phyloP scores from a whole-genome alignment of 192 early-diverging fungal species.

The Coemansia umbellata region DNA sequence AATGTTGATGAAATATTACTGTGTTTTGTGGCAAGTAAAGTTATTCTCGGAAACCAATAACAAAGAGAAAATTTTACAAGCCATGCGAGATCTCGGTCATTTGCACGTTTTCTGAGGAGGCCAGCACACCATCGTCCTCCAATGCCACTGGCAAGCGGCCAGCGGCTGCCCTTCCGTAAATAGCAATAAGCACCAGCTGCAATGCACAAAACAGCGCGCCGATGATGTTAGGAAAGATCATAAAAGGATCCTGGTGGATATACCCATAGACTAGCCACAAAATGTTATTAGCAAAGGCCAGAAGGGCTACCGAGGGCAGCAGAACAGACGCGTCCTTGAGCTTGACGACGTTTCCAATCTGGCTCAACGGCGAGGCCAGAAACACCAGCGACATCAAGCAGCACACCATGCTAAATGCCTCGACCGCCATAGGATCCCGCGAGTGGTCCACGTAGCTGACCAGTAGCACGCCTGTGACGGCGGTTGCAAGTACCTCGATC shows the following conservation, averaged over 20 bases:
- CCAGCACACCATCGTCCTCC: not conserved
- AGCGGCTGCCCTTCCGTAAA: slow-evolving; percentile 28
- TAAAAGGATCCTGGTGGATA: slow-evolving; percentile 25
- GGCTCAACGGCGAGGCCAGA: slow-evolving; percentile 34
- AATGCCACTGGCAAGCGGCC: slow-evolving; percentile 1
- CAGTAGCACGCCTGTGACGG: not conserved
- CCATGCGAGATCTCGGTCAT: slow-evolving; percentile 6
- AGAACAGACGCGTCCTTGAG: slow-evolving; percentile 32
- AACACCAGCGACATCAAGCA: slow-evolving; percentile 34
- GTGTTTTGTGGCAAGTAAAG: no score
- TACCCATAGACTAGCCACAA: slow-evolving; percentile 34
- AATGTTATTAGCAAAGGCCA: slow-evolving; percentile 37
- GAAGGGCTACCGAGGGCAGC: slow-evolving; percentile 23
- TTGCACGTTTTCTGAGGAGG: not conserved
- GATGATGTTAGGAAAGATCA: slow-evolving; percentile 35
- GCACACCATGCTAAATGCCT: slow-evolving; percentile 24
- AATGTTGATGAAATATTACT: no score
- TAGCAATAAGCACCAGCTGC: slow-evolving; percentile 34
- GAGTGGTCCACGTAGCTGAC: slow-evolving; percentile 25
- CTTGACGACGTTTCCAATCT: slow-evolving; percentile 23
- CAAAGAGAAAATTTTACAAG: not conserved
- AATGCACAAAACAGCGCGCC: slow-evolving; percentile 27
- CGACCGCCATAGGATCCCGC: not conserved
- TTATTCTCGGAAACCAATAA: not conserved
- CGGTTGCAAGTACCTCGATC: slow-evolving; percentile 1